Percentiles rank a stretch among this genome's conserved stretches.
These are phyloP conservation scores for Podila epicladia DNA, from an alignment of 192 early-diverging fungal genomes.

Conservation along the genomic window DNA sequence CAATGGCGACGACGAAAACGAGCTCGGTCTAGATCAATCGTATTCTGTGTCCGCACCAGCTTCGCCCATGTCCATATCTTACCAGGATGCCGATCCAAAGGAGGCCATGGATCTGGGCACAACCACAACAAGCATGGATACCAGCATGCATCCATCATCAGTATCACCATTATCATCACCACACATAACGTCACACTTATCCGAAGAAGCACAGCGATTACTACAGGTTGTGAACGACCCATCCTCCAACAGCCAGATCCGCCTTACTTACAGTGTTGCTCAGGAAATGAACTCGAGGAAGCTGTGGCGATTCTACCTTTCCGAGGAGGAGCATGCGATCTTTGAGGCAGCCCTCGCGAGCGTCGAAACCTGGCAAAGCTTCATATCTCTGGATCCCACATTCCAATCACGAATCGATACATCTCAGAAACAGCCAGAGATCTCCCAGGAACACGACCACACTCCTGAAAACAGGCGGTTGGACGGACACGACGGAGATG, in stretches of 20 bases:
- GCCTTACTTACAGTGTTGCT: constrained; percentile 39
- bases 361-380: constrained; percentile 48
- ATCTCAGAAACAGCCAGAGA: constrained; percentile 14
- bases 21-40: constrained; percentile 5
- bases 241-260: constrained; percentile 25
- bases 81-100: constrained; percentile 3
- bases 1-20: constrained; percentile 15
- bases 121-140: background rate
- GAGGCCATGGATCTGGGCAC: background rate
- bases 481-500: background rate
- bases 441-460: background rate
- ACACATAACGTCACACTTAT: background rate
- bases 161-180: background rate
- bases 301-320: constrained; percentile 49
- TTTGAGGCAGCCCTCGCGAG: constrained; percentile 50
- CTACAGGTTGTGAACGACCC: constrained; percentile 32
- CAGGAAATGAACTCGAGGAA: constrained; percentile 46
- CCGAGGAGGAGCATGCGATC: constrained; percentile 44
- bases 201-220: constrained; percentile 30
- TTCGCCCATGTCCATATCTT: constrained; percentile 37
- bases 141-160: background rate
- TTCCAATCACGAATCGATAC: constrained; percentile 17
- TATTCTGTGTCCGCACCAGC: constrained; percentile 7
- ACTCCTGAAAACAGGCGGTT: too few species aligned
- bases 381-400: constrained; percentile 47